Evolutionary conservation across 2,329 filamentous ascomycete species (phyloP), one percentile per base, ranked within the genome.

Genomic region (Fusarium sp.): DNA sequence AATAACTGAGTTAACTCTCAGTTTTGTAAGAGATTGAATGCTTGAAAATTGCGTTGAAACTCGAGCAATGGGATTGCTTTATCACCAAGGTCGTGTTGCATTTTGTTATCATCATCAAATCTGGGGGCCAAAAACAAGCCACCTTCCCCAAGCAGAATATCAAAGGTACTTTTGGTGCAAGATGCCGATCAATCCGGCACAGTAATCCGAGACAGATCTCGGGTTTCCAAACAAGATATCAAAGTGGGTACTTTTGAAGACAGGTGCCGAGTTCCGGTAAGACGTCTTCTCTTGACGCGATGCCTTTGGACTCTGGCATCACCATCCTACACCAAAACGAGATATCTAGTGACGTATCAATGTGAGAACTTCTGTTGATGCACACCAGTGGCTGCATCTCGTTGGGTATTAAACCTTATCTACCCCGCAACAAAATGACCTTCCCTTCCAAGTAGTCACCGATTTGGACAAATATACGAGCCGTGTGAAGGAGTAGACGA

Each of bases 201-300:
- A 24, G 18, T 10, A 28, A 51, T 1, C 44, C 20, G 33, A 38
- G 35, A 22, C 10, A 22, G 24, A 38, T 54, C 20, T 26, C 35
- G 35, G 49, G 5, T 9, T 33, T 24, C 36, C 31, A 2, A 42
- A 35, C 1, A 9, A 4, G 18, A 44, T 51, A 8, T 18, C 18
- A 10, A 5, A 14, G 20, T 28, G 36, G 44, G 58, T 20, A 61
- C 47, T 55, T 61, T 61, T 55, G 48, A 6, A 22, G 24, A 5
- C n/a, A 18, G 45, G 13, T 59, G 56, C 56, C 56, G 56, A 59
- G 31, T 47, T 35, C 54, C 54, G 54, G 24, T 54, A n/a, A n/a
- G 33, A 54, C 24, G 10, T 13, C 24, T 22, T 15, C 24, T 2
- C 14, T 39, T 9, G 24, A 54, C 3, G 20, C 14, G 24, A 38